Base-by-base conservation (phyloP, 139 green algal genomes). In the Auxenochlorella pyrenoidosa region DNA sequence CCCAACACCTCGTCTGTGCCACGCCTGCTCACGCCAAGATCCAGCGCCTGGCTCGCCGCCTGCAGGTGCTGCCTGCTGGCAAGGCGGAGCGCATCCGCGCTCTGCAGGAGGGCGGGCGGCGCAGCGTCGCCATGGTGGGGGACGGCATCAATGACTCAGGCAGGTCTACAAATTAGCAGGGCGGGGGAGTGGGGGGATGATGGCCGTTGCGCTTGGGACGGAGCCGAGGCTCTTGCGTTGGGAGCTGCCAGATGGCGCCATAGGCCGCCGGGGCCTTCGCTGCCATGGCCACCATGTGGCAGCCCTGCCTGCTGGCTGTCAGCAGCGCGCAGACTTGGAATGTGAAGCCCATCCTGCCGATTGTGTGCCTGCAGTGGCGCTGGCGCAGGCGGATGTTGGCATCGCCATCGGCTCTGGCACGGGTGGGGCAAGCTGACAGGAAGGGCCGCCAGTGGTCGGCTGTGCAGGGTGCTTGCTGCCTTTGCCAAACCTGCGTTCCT, bases 141-240 rank as follows among this genome's bases (percentile, higher is more conserved):
- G 98, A 99, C 87, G 98, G 98, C 59, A 91, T 99, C 59, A 99
- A 99, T 88, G 98, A 99, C 92, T 94, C 94, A 1, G 97, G 97
- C 30, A 34, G 28, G 44, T 0, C 8, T 12, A 4, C 32, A 5
- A 43, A 24, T 43, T 41, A 38, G 28, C 3, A 13, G 66, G n/a
- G 30, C 6, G 10, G 43, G 43, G 13, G 75, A n/a, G n/a, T n/a
- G n/a, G n/a, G n/a, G n/a, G n/a, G n/a, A n/a, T n/a, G n/a, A n/a
- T n/a, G n/a, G n/a, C n/a, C n/a, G n/a, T n/a, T n/a, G n/a, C n/a
- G n/a, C n/a, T n/a, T n/a, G n/a, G n/a, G n/a, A n/a, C n/a, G n/a
- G n/a, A n/a, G n/a, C n/a, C n/a, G n/a, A n/a, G n/a, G n/a, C n/a
- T n/a, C n/a, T n/a, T n/a, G n/a, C n/a, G n/a, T n/a, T n/a, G n/a